Percentiles rank a stretch among this genome's conserved stretches.
Conservation (phyloP, 441 rosid genomes). For the Kokia cookei region DNA sequence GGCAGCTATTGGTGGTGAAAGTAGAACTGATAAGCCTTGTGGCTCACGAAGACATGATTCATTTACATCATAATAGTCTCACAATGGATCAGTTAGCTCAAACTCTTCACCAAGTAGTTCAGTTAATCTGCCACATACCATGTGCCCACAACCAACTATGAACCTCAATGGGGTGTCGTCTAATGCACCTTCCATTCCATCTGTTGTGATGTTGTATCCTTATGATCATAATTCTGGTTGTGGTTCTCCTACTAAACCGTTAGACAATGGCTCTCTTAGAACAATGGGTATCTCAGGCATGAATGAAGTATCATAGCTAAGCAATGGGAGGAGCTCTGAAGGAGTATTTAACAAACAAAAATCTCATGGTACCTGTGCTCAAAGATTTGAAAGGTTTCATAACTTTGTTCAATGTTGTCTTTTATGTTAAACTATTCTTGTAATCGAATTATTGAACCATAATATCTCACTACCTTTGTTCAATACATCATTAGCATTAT, state of each 20-base stretch:
- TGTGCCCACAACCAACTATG: conserved; percentile 57
- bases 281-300: conserved; percentile 35
- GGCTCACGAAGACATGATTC: conserved; percentile 53
- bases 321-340: conserved; percentile 40
- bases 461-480: too few relatives aligned
- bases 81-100: conserved; percentile 54
- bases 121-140: conserved; percentile 52
- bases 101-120: conserved; percentile 45
- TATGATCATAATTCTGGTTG: conserved; percentile 57
- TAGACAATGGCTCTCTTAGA: conserved; percentile 74
- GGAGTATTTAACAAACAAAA: conserved; percentile 52
- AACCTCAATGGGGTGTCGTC: conserved; percentile 47
- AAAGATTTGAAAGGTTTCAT: conserved; percentile 17
- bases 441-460: too few relatives aligned
- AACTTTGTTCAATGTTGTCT: too few relatives aligned
- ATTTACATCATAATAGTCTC: conserved; percentile 51
- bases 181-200: conserved; percentile 61
- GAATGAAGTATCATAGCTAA: conserved; percentile 34
- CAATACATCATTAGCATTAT: too few relatives aligned
- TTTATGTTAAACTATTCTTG: too few relatives aligned
- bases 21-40: conserved; percentile 70
- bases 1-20: conserved; percentile 29
- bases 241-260: conserved; percentile 51
- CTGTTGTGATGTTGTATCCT: conserved; percentile 75
- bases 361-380: conserved; percentile 41